Evolutionary conservation across 768 basidiomycete species (phyloP).

Genomic region (Erythrobasidium yunnanense): DNA sequence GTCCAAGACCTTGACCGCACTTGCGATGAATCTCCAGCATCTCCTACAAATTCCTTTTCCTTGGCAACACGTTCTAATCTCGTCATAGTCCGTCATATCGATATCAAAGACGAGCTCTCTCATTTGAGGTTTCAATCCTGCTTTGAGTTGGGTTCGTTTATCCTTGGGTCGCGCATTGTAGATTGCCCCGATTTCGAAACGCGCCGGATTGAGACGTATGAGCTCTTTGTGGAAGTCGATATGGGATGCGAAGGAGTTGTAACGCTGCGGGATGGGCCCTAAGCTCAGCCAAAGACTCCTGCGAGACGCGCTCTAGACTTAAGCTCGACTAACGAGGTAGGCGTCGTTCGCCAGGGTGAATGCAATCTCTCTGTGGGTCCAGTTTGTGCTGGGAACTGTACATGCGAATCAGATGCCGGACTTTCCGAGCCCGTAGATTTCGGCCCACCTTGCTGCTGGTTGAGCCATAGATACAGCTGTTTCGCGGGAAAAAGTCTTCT

Average conservation of each 20-base stretch:
- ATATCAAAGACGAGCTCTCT: conserved; percentile 98
- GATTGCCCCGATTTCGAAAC: conserved; percentile 94
- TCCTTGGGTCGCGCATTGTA: conserved; percentile 84
- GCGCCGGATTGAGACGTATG: conserved; percentile 68
- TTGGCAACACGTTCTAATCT: conserved; percentile 85
- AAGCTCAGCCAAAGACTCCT: not conserved
- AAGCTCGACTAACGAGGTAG: conserved; percentile 49
- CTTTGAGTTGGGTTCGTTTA: conserved; percentile 66
- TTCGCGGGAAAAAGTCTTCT: conserved; percentile 86
- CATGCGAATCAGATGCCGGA: not conserved
- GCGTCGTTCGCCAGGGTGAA: conserved; percentile 83
- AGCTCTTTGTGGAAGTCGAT: conserved; percentile 90
- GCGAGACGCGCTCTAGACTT: not conserved
- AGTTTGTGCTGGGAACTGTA: conserved; percentile 56
- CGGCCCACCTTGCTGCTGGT: conserved; percentile 63
- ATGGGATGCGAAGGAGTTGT: conserved; percentile 72
- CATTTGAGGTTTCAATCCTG: conserved; percentile 58
- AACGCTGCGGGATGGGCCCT: conserved; percentile 46
- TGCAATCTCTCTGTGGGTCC: conserved; percentile 88
- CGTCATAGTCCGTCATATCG: conserved; percentile 99
- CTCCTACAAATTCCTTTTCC: conserved; percentile 78
- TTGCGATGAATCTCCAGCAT: conserved; percentile 91
- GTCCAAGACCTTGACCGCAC: conserved; percentile 80
- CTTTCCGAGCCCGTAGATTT: not conserved
- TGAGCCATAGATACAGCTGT: conserved; percentile 85